Conservation (phyloP, 2,329 filamentous ascomycete species). For the Hypomyces perniciosus region DNA sequence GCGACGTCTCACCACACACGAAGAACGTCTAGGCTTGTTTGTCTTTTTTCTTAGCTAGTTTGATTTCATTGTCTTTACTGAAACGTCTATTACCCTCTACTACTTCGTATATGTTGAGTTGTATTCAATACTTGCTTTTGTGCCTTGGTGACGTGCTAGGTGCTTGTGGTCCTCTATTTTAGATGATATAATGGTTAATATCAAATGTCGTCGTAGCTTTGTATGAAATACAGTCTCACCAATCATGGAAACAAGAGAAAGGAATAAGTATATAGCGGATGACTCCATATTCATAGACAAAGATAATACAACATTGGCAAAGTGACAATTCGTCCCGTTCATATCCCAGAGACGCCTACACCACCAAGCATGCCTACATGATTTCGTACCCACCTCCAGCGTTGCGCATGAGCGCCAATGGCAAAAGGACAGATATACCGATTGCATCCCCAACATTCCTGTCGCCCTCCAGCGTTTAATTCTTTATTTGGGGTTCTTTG, state of each 20-base stretch:
- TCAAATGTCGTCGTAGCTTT: too few species aligned
- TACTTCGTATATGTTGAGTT: conserved; percentile 12
- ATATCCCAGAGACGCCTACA: background rate
- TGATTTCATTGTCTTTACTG: conserved; percentile 29
- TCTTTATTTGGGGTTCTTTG: background rate
- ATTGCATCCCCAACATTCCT: too few species aligned
- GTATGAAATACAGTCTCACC: too few species aligned
- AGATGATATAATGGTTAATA: too few species aligned
- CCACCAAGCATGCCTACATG: background rate
- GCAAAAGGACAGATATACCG: too few species aligned
- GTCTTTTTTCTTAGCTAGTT: conserved; percentile 35
- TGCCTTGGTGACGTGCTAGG: background rate
- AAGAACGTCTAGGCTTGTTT: conserved; percentile 26
- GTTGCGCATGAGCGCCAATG: too few species aligned
- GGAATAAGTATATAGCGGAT: background rate
- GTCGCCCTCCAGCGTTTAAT: background rate
- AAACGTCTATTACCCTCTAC: conserved; percentile 1
- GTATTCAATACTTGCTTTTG: background rate
- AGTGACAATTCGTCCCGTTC: background rate
- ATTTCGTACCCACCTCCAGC: too few species aligned
- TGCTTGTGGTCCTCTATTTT: too few species aligned
- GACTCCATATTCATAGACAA: background rate
- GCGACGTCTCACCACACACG: conserved; percentile 27
- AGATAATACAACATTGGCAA: background rate
- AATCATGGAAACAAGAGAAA: background rate